Evolutionary conservation across 257 asterid species (phyloP), one percentile per base, ranked within the genome.

Genomic region (Solanum bukasovii): DNA sequence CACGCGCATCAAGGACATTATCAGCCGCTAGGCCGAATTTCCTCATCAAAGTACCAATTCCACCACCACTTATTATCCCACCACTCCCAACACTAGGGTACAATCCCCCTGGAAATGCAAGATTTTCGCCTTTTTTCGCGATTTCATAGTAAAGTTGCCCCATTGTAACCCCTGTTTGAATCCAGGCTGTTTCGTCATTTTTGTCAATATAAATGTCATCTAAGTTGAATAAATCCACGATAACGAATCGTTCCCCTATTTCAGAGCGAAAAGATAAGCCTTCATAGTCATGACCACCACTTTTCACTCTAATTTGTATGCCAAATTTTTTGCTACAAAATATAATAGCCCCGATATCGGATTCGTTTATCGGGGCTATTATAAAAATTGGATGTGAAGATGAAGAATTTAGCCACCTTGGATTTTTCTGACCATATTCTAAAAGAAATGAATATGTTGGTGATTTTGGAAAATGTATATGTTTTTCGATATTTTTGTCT

Each of bases 41-140:
- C 79, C 92, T 89, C 71, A 89, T 85, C 87, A 89, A 70, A n/a
- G 89, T 89, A 1, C 92, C 92, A 13, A 91, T 87, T 37, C 92
- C 92, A 8, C 92, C 92, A 25, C 92, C 92, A 49, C 92, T 89
- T 2, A 91, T 82, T n/a, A 81, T 88, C 25, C 92, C 92, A 6
- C 91, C 92, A 40, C 88, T 72, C 2, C 91, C 92, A 0, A 91
- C 92, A 83, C 90, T 91, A 1, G 91, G 91, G 10, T 87, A 91
- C 25, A 89, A 8, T 16, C 92, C 91, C 4, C 88, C 91, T 34
- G 92, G 89, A 56, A 87, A 89, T 27, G 89, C 92, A 37, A 87
- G 91, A 13, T 65, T 31, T 5, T 6, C 9, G 13, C 89, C 84
- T 68, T 71, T 67, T 29, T 85, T 84, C 1, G 91, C 65, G 20